phyloP scores from a whole-genome alignment of 176 grass and related monocot species.

The Avena eriantha region DNA sequence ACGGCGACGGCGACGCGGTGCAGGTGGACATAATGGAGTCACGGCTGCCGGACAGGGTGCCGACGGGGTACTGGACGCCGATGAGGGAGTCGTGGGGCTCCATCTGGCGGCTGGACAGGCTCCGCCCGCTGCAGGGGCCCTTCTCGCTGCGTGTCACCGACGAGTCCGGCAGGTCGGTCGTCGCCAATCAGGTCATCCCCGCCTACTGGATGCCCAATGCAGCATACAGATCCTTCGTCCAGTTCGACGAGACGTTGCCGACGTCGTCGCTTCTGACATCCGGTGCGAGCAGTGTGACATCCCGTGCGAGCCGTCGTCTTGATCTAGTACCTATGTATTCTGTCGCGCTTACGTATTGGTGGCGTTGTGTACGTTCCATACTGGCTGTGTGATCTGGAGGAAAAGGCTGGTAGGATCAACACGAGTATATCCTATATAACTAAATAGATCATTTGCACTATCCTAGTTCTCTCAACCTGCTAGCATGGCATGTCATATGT shows the following conservation, averaged over 20 bases:
- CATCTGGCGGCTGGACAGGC: constrained; percentile 14
- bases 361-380: background rate
- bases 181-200: constrained; percentile 13
- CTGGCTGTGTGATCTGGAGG: background rate
- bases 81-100: constrained; percentile 13
- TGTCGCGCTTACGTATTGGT: background rate
- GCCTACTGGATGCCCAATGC: background rate
- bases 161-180: constrained; percentile 7
- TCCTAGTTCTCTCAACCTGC: too few species aligned
- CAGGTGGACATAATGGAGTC: constrained; percentile 18
- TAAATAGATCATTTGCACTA: too few species aligned
- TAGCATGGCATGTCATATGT: too few species aligned
- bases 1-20: background rate
- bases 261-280: background rate
- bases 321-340: background rate
- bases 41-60: background rate
- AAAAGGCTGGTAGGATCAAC: background rate
- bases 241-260: background rate
- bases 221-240: background rate
- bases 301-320: background rate
- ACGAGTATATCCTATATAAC: background rate
- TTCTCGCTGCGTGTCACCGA: constrained; percentile 7
- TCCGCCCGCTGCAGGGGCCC: constrained; percentile 1
- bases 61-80: background rate
- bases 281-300: background rate